A percentile compares a stretch with the other conserved stretches of the same genome.
Conservation (phyloP, 2,329 filamentous ascomycete species). For the Ambrosiella xylebori region DNA sequence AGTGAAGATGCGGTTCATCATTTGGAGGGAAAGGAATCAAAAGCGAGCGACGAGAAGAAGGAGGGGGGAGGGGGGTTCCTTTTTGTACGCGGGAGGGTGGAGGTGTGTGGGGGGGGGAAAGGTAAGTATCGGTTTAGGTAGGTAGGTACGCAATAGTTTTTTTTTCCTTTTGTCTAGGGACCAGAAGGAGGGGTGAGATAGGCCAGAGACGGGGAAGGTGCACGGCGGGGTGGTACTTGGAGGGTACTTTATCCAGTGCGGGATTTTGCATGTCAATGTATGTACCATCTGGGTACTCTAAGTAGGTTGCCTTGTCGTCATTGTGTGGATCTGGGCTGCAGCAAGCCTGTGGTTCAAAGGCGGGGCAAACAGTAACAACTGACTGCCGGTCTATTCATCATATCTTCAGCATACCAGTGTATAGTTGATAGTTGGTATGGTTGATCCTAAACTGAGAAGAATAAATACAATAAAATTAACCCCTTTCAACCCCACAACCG, state of each 20-base stretch:
- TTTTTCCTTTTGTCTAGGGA: not conserved
- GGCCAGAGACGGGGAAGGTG: not conserved
- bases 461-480: no score
- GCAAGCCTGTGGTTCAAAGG: not conserved
- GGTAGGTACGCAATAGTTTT: not conserved
- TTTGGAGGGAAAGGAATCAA: not conserved
- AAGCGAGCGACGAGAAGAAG: not conserved
- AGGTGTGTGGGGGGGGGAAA: not conserved
- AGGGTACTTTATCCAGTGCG: not conserved
- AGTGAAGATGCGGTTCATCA: conserved; percentile 2
- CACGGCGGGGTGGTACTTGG: not conserved
- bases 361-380: not conserved
- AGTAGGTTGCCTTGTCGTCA: not conserved
- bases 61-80: not conserved
- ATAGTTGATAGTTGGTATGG: not conserved
- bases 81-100: not conserved
- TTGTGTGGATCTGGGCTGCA: not conserved
- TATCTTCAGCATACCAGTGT: not conserved
- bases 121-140: not conserved
- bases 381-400: not conserved
- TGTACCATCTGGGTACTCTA: not conserved
- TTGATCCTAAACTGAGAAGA: no score
- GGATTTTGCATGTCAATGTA: not conserved
- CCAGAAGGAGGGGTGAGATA: not conserved
- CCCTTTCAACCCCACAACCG: no score